Evolutionary conservation across 1,284 basidiomycete species (phyloP), one percentile per base, ranked within the genome.

Genomic region (Ceratobasidium sp.): DNA sequence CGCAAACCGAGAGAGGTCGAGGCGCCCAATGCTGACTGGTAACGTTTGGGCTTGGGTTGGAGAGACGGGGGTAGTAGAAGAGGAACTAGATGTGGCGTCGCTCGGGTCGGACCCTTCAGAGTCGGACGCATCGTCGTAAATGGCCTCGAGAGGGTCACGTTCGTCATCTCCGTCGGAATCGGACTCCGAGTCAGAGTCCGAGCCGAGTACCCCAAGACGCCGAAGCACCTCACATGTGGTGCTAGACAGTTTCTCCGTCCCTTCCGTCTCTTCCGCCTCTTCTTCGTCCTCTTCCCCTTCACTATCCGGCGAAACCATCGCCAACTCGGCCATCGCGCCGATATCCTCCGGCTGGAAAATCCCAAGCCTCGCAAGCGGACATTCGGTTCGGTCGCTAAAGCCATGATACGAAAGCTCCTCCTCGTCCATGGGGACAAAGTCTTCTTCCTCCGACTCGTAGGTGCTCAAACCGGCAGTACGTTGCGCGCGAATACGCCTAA

Each of bases 261-360:
- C 61, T 83, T 84, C 76, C 86, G 83, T 44, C 84, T 87, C 61
- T 83, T 84, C 76, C 86, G 86, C 3, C 82, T 83, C 29, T 80
- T 85, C 51, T 80, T 85, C 46, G 86, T 86, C 44, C 82, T 82
- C 81, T 64, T 79, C 81, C 6, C 78, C 77, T 25, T 78, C 80
- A 70, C 57, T 81, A 81, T 57, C 82, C 80, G 78, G 77, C 80
- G 19, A 80, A 77, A n/a, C 73, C 81, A 52, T 80, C 81, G 17
- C 79, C 79, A 49, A 37, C 43, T 22, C 78, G 80, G 19, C 77
- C 77, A 54, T 80, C 19, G 51, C 57, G 54, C 52, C 51, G 25
- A 76, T 22, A n/a, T 76, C 65, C 46, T 76, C 67, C 25, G 25
- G 49, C 49, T 68, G 75, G 40, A 69, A 64, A 37, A 69, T 76